Evolutionary conservation across 306 rosid genomes (phyloP), one percentile per base, ranked within the genome.

Genomic region (Acacia crassicarpa): DNA sequence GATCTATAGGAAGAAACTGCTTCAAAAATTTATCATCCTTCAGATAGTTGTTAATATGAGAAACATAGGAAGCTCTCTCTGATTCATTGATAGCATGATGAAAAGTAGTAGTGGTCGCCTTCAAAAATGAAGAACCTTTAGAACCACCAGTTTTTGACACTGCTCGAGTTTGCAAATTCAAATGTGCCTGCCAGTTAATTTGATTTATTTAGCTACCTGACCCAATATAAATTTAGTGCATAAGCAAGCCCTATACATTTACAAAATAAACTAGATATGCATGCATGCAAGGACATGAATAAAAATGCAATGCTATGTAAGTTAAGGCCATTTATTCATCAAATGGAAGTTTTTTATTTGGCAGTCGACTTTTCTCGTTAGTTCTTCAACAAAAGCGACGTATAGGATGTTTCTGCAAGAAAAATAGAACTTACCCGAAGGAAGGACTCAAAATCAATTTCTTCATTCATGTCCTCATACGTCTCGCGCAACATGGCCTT

Each of bases 31-130:
- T 87, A 87, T 96, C 99, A 75, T 94, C 97, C 20, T 86, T 98
- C 82, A 96, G 81, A 83, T 81, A 96, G 86, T 87, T 80, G 82
- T 96, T 96, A 86, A 96, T 90, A 79, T 96, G 99, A 49, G 91
- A 89, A 17, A 94, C 98, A 92, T 96, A 96, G 44, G 99, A 96
- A 85, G 98, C 86, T 83, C 86, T 96, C 92, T 96, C 99, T 15
- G 94, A 92, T 86, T 88, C 98, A 79, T 96, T 96, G 84, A 96
- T 96, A 11, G 97, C 87, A 54, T 96, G 99, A 81, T 81, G 96
- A 73, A 92, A 82, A 32, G 97, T 96, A 5, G 99, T 96, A 33
- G 98, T 96, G 65, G 99, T 90, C 62, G 98, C 81, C 89, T 96
- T 96, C 82, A 96, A 88, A 84, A 96, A 96, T n/a, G 99, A 93